Conservation (phyloP, 108 stramenopile species). For the Nitzschia palea region DNA sequence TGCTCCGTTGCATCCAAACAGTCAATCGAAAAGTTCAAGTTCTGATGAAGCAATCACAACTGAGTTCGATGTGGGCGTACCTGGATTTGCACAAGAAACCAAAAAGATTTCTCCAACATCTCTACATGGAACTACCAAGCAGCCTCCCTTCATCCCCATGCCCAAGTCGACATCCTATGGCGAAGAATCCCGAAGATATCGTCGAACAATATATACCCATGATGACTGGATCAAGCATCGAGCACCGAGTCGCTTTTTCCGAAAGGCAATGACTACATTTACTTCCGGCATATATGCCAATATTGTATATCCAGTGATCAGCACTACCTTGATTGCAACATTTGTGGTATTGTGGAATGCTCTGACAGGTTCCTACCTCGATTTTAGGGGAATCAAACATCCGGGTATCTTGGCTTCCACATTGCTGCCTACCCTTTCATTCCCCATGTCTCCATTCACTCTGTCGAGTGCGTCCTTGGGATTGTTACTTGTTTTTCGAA, state of each 20-base stretch:
- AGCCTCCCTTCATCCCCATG: constrained; percentile 34
- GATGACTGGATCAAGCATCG: constrained; percentile 71
- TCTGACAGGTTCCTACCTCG: constrained; percentile 52
- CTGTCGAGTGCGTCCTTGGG: constrained; percentile 62
- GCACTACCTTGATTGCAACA: constrained; percentile 39
- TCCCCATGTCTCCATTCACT: constrained; percentile 69
- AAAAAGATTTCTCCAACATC: neutral
- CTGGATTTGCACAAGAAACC: no score
- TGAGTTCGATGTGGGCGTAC: no score
- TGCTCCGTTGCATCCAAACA: no score
- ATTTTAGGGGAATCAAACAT: constrained; percentile 52
- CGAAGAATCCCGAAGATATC: constrained; percentile 59
- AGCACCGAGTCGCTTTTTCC: constrained; percentile 45
- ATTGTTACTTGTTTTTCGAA: constrained; percentile 74
- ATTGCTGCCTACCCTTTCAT: constrained; percentile 36
- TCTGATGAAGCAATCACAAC: no score
- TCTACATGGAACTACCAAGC: constrained; percentile 2
- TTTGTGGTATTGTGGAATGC: constrained; percentile 60
- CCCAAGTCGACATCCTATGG: constrained; percentile 42
- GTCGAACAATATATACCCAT: constrained; percentile 71
- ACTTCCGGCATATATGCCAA: constrained; percentile 53
- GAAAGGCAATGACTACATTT: constrained; percentile 32
- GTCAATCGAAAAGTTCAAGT: no score
- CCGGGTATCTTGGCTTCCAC: constrained; percentile 40
- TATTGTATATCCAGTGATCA: constrained; percentile 41